Base-by-base conservation (phyloP, 352 stramenopile species). In the Globisporangium parvum region DNA sequence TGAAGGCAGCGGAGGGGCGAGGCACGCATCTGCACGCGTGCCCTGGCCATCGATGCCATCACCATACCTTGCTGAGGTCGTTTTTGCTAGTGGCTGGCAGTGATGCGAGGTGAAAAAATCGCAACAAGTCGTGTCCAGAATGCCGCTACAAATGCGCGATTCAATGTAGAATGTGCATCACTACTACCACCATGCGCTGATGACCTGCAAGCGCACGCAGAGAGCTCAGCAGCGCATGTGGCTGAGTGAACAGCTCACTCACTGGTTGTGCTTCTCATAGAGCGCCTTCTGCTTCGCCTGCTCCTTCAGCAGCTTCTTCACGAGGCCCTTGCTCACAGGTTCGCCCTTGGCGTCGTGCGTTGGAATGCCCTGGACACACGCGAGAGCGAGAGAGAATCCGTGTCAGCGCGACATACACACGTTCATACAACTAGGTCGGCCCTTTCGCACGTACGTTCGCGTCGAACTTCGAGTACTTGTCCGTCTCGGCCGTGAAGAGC, bases 251-350 rank as follows among this genome's bases (percentile, higher is more conserved):
- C n/a, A n/a, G n/a, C n/a, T n/a, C n/a, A n/a, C 35, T 58, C 24
- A 67, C 53, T 75, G 67, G 58, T 67, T 71, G 59, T 86, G 69
- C 70, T 95, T 93, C 24, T 95, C 81, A 61, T 86, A 93, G 2
- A 95, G 70, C 62, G 93, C 83, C 63, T 95, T 95, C 64, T 99
- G 97, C 73, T 99, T 99, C 47, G 87, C 75, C 68, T 95, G 87
- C 48, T 98, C 94, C 74, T 99, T 99, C 20, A 84, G 76, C 52
- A 99, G 79, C 71, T 99, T 99, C 77, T 99, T 99, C 51, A 91
- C 73, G 31, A 85, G 72, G 50, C 85, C 96, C 80, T 99, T 99
- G 57, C 92, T 97, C 48, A 99, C 61, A 54, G 95, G 88, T 47
- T 97, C 89, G 18, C 95, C 95, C 40, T 88, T 80, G 1, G 74